Evolutionary conservation across 2,329 filamentous ascomycete genomes (phyloP), one percentile per base, ranked within the genome.

Genomic region (Gnomoniopsis smithogilvyi): DNA sequence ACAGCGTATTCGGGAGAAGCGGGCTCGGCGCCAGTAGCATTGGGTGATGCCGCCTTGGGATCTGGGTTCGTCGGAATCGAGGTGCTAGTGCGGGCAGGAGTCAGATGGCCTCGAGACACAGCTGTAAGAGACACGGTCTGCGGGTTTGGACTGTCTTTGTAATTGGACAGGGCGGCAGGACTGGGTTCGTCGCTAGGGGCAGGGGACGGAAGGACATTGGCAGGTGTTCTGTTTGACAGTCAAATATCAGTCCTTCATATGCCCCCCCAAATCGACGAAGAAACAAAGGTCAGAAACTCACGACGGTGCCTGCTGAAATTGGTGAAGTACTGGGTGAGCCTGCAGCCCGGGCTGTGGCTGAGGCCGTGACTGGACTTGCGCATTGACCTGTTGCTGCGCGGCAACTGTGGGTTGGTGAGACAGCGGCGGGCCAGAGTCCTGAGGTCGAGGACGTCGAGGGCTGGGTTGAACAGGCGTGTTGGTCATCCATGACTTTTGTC

Each of bases 161-260:
- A 52, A 58, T 65, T 70, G 61, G 72, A 67, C 58, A 72, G 61
- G 62, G 69, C 69, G 62, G 69, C 69, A 24, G 81, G 81, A 66
- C 81, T 84, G 17, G 77, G 74, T 62, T 87, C 84, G 63, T 88
- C 82, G 67, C 84, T 89, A 12, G 83, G 80, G 14, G 85, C 80
- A 34, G 87, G 85, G 15, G 87, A 88, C 7, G 85, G 83, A 52
- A 88, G 77, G 21, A 82, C 74, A 61, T 62, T 59, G 58, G 63
- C 45, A 49, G 63, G 56, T 54, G 58, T n/a, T 63, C 63, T 64
- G 58, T 46, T 21, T 41, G 26, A 19, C 52, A 14, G 4, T 15
- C 19, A 34, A 14, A 17, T 52, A 19, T 60, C 50, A 62, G 58
- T 24, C 43, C 34, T 41, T 22, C 22, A 33, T 30, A 17, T 12